These are phyloP conservation scores for Coemansia sp. DNA, from an alignment of 192 early-diverging fungal genomes.

Conservation along the genomic window DNA sequence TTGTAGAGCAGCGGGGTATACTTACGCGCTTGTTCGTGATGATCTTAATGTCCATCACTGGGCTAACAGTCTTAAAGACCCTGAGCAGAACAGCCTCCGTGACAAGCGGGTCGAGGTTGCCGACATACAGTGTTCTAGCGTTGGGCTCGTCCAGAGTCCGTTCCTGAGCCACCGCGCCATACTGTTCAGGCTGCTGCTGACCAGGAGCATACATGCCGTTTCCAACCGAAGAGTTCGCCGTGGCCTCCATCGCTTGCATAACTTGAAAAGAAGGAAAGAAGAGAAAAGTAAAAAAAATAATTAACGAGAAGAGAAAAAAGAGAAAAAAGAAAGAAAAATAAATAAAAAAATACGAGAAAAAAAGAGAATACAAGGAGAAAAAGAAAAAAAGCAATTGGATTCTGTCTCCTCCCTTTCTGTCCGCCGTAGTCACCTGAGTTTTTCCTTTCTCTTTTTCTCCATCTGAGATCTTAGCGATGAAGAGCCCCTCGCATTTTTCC, in stretches of 20 bases:
- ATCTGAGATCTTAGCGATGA: neutral
- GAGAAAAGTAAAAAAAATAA: slow-evolving; percentile 8
- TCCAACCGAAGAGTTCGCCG: slow-evolving; percentile 20
- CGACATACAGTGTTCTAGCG: slow-evolving; percentile 74
- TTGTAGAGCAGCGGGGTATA: slow-evolving; percentile 9
- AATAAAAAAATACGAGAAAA: neutral
- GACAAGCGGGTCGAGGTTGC: slow-evolving; percentile 80
- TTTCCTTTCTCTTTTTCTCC: neutral
- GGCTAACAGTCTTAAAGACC: slow-evolving; percentile 66
- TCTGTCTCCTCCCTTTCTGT: neutral
- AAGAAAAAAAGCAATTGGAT: neutral
- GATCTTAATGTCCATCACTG: slow-evolving; percentile 74
- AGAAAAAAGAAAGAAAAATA: slow-evolving; percentile 17
- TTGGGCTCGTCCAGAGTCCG: slow-evolving; percentile 32
- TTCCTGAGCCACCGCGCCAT: slow-evolving; percentile 12
- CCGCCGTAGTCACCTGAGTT: neutral
- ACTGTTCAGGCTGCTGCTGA: slow-evolving; percentile 45
- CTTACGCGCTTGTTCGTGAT: slow-evolving; percentile 70
- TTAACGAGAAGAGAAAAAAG: slow-evolving; percentile 14
- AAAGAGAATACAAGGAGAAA: slow-evolving; percentile 3
- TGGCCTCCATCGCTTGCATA: slow-evolving; percentile 41
- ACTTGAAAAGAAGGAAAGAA: slow-evolving; percentile 7
- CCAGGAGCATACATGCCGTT: slow-evolving; percentile 35
- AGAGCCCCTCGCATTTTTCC: neutral
- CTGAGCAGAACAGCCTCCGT: slow-evolving; percentile 72